Base-by-base conservation (phyloP, 2,329 filamentous ascomycete genomes). In the Botrytis elliptica region DNA sequence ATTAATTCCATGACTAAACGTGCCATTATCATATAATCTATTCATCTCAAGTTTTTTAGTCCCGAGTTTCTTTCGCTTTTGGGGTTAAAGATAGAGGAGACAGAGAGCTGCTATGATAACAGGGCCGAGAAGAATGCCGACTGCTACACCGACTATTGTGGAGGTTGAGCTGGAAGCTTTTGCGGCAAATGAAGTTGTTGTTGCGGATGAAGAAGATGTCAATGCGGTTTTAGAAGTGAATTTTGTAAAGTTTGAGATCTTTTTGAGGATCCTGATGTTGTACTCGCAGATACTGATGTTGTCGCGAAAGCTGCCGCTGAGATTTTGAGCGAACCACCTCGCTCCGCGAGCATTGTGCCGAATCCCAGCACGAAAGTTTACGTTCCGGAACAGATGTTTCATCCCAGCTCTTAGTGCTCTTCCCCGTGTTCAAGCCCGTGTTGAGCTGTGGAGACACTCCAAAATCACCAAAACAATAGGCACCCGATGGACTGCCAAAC, bases 291-390 rank as follows among this genome's bases (percentile, higher is more conserved):
- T 3, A 52, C 33, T 42, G 49, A 46, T 49, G 67, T 16, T 33
- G 49, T 57, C 3, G 57, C 20, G 6, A 57, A 42, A 9, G 66
- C 40, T 22, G 64, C 42, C 8, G 64, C 33, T 10, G 29, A 60
- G 22, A 49, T 49, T 10, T 52, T 63, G n/a, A 22, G 18, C 12
- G 59, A 33, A n/a, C 18, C 20, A 10, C 42, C 55, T n/a, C 60
- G 68, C 55, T 70, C 70, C 25, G 68, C 71, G 55, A 76, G 76
- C 7, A 75, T 76, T 3, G 76, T 76, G 40, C 75, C 73, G 42
- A 75, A 76, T 29, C 22, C 46, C 10, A 70, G 65, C 22, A 44
- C 33, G 64, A 46, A 76, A 14, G 72, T 75, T n/a, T 18, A 71
- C 22, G 62, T 64, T 33, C 40, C 55, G 3, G 69, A 70, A 52